Evolutionary conservation across 1,139 yeast genomes (phyloP), one percentile per base, ranked within the genome.

Genomic region (Nakaseomyces uthaithaninus): DNA sequence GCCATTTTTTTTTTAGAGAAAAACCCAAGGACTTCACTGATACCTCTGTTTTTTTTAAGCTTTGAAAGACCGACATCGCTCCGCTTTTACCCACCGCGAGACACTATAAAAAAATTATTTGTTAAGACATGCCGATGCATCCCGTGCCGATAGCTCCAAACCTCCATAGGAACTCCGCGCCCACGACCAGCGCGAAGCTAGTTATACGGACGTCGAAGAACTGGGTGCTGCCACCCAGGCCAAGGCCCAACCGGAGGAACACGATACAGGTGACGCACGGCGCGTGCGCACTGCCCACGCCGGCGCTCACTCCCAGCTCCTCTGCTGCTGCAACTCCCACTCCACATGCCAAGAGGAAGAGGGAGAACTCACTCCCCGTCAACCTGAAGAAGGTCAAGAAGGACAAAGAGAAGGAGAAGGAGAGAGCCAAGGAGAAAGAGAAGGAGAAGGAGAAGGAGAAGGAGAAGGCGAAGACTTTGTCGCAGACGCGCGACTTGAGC

Each of bases 221-320:
- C 43, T 59, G 63, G 63, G 58, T 59, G 27, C 45, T 59, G 37
- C 63, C 63, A 53, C 74, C 77, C 45, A 69, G 74, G 62, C 73
- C 74, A 67, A 71, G 72, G 59, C 71, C 77, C 25, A 76, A 72
- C 40, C 47, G 54, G 67, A 42, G 60, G 69, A 49, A 38, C 41
- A 43, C 40, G 26, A 38, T 39, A 9, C 38, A 31, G 24, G 26
- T 19, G 14, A 9, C 40, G 7, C 16, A 16, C 14, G 9, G 30
- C 15, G 14, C 11, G 6, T 8, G 14, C 25, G n/a, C 30, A 12
- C 16, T 30, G 24, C 34, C 24, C 8, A 20, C 23, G n/a, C 34
- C 23, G 7, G 22, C 34, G 7, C 11, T 30, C 4, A 20, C 34
- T 30, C 34, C 34, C n/a, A 17, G 16, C 22, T 8, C 12, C 12